phyloP scores from a whole-genome alignment of 805 yeast species.

The Metschnikowia bowlesiae region DNA sequence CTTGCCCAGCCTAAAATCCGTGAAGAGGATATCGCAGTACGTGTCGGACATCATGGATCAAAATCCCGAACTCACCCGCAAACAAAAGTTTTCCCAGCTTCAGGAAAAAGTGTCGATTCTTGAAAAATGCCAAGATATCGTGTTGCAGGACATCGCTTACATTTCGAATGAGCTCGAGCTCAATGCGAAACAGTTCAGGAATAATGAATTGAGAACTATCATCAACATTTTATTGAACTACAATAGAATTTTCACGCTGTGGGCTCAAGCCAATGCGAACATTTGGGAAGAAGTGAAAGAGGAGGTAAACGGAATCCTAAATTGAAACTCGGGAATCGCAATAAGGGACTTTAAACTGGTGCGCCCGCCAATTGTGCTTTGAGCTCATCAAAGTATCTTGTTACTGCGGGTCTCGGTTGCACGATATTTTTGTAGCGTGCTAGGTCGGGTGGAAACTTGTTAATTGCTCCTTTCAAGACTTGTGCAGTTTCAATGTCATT shows the following conservation, averaged over 20 bases:
- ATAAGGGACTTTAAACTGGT: not conserved
- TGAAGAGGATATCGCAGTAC: conserved; percentile 47
- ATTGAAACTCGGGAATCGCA: not conserved
- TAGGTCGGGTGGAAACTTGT: conserved; percentile 55
- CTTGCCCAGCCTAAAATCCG: conserved; percentile 49
- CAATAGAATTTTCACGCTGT: conserved; percentile 51
- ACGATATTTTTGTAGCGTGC: conserved; percentile 58
- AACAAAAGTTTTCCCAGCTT: conserved; percentile 46
- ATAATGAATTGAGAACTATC: conserved; percentile 47
- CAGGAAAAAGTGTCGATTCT: conserved; percentile 50
- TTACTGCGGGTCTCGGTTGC: conserved; percentile 69
- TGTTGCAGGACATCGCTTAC: conserved; percentile 38
- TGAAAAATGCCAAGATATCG: conserved; percentile 45
- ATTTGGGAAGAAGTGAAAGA: conserved; percentile 62
- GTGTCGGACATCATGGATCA: conserved; percentile 57
- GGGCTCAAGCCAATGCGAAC: conserved; percentile 66
- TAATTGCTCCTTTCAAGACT: conserved; percentile 59
- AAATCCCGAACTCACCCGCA: conserved; percentile 61
- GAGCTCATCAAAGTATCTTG: conserved; percentile 17
- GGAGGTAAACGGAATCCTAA: conserved; percentile 22
- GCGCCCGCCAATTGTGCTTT: not conserved
- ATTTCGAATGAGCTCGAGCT: conserved; percentile 44
- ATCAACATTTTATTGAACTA: conserved; percentile 50
- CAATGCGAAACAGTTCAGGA: conserved; percentile 46
- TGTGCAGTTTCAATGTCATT: conserved; percentile 43